Evolutionary conservation across 768 basidiomycete genomes (phyloP).

Genomic region (Russula vinacea): DNA sequence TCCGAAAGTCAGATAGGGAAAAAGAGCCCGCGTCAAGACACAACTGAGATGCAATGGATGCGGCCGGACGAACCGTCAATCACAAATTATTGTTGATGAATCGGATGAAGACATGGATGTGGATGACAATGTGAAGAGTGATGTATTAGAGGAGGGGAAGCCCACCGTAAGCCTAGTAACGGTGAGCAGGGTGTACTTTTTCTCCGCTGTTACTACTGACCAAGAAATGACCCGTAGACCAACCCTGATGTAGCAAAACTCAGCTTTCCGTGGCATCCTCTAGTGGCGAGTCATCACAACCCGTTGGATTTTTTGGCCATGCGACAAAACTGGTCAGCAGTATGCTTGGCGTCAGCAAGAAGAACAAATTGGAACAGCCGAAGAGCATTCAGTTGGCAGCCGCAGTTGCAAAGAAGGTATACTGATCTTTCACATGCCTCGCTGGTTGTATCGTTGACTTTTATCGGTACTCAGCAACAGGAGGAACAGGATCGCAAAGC

Average conservation of each 20-base stretch:
- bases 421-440: constrained; percentile 26
- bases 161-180: constrained; percentile 42
- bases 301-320: constrained; percentile 63
- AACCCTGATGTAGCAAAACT: constrained; percentile 40
- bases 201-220: not conserved
- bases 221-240: constrained; percentile 2
- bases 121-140: constrained; percentile 43
- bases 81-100: constrained; percentile 26
- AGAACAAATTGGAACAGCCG: constrained; percentile 62
- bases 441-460: constrained; percentile 1
- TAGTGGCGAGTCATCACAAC: constrained; percentile 35
- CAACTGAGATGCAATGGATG: constrained; percentile 21
- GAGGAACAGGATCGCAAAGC: constrained; percentile 81
- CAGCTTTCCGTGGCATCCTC: constrained; percentile 55
- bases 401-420: constrained; percentile 84
- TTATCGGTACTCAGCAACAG: constrained; percentile 62
- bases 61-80: not conserved
- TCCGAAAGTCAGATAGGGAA: constrained; percentile 50
- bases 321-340: constrained; percentile 66
- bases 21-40: constrained; percentile 19
- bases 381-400: constrained; percentile 83
- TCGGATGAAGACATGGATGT: constrained; percentile 37
- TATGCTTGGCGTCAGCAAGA: constrained; percentile 64
- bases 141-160: constrained; percentile 41
- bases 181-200: constrained; percentile 36